Base-by-base conservation (phyloP, 805 yeast species). In the Starmerella riodocensis region DNA sequence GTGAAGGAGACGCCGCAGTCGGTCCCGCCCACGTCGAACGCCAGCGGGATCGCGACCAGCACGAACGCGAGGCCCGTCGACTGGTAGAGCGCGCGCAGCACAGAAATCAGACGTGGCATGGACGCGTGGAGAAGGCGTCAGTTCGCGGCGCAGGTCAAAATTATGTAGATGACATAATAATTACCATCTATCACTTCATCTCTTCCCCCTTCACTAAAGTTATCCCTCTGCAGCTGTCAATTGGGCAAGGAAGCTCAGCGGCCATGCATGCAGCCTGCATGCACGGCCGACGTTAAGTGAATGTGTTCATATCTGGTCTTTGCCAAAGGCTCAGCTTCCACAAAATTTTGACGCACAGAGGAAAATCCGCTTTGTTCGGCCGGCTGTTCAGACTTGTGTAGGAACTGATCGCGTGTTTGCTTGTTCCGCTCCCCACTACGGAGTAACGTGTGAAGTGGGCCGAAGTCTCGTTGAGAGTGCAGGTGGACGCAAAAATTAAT, bases 1-100 rank as follows among this genome's bases (percentile, higher is more conserved):
- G 88, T 75, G 57, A 76, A 91, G 16, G 93, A 74, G 43, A 91
- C 63, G 1, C 98, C 98, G 60, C 97, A 88, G 40, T 74, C 69
- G 16, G 77, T 69, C 1, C 97, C 96, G 8, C 97, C 97, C 28
- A 84, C 78, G 54, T 88, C 94, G 60, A 91, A 91, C 19, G 96
- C 80, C 45, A 91, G 69, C 4, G 97, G 97, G 6, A 91, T 79
- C 2, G 95, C 79, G 23, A 86, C 37, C 14, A 52, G 39, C n/a
- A 47, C 34, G 7, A 47, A 30, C 6, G 42, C 28, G 21, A 48
- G 40, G 28, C 52, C 52, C n/a, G 43, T 34, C 11, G 36, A 30
- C 29, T 42, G 33, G 39, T 25, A 39, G 4, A 23, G 24, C 14
- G 14, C 13, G 19, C 39, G 13, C 4, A 39, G 24, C 20, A 35